Percentiles rank a stretch among this genome's conserved stretches.
Evolutionary conservation across 441 rosid species (phyloP).

Genomic region (Pelargonium australe): DNA sequence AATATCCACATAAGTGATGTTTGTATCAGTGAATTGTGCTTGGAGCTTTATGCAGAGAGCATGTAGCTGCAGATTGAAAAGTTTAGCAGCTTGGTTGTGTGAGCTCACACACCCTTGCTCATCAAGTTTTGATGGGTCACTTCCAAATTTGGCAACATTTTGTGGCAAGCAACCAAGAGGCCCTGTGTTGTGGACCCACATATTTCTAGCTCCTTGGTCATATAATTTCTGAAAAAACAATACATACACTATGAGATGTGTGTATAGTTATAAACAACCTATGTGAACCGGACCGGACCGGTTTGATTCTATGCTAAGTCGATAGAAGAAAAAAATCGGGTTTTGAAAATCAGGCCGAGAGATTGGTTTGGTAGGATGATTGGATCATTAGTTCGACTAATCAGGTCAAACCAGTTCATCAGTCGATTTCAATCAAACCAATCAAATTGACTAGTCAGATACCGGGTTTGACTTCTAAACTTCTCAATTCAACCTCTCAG

Average conservation of each 20-base stretch:
- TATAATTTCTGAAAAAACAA: conserved; percentile 44
- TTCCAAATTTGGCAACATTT: conserved; percentile 78
- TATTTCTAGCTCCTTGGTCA: conserved; percentile 72
- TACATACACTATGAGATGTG: conserved; percentile 4
- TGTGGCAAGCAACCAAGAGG: conserved; percentile 91
- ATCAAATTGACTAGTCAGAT: no score
- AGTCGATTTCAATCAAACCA: no score
- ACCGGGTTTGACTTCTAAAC: no score
- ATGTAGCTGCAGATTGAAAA: conserved; percentile 80
- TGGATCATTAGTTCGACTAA: no score
- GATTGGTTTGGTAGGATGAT: no score
- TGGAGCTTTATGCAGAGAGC: conserved; percentile 58
- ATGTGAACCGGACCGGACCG: neutral
- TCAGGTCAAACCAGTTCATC: no score
- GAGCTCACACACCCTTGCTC: conserved; percentile 64
- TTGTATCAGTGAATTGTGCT: conserved; percentile 52
- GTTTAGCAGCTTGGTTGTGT: conserved; percentile 81
- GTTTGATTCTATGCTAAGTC: no score
- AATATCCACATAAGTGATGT: conserved; percentile 67
- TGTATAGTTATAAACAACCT: no score
- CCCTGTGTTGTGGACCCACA: conserved; percentile 93
- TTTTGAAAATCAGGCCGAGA: no score
- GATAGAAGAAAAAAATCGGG: no score
- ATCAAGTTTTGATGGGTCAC: conserved; percentile 74
- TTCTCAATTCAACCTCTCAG: no score